phyloP scores from a whole-genome alignment of 78 protist genomes.

The Dictyostelium capitatum region DNA sequence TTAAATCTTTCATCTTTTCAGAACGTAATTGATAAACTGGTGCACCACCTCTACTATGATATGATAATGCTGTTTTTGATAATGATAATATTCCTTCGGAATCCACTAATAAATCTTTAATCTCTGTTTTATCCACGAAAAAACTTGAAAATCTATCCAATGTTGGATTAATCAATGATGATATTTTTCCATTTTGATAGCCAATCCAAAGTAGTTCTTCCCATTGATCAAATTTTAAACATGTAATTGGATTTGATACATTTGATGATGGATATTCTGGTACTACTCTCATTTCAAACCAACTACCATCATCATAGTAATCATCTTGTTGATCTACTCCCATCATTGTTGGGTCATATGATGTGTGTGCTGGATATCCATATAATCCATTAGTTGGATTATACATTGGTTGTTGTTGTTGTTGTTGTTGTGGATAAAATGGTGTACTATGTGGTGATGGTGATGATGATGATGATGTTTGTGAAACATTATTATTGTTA shows the following conservation, averaged over 20 bases:
- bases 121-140: constrained; percentile 23
- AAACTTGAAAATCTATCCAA: constrained; percentile 54
- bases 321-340: constrained; percentile 32
- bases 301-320: constrained; percentile 30
- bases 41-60: constrained; percentile 66
- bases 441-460: constrained; percentile 2
- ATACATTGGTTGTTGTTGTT: constrained; percentile 23
- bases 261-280: constrained; percentile 39
- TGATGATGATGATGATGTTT: background rate
- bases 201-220: constrained; percentile 78
- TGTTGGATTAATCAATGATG: constrained; percentile 56
- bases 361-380: background rate
- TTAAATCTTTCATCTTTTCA: constrained; percentile 52
- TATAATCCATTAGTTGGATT: constrained; percentile 14
- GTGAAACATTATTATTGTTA: background rate
- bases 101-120: constrained; percentile 57
- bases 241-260: constrained; percentile 19
- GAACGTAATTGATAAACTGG: constrained; percentile 23
- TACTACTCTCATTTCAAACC: constrained; percentile 68
- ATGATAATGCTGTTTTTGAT: background rate
- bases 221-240: constrained; percentile 60
- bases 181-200: constrained; percentile 57
- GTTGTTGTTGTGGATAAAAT: constrained; percentile 22
- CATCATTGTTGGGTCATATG: background rate
- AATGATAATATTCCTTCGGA: constrained; percentile 43